Percentiles rank a stretch among this genome's conserved stretches.
phyloP scores from a whole-genome alignment of 2,329 filamentous ascomycete species.

The Alternaria panax region DNA sequence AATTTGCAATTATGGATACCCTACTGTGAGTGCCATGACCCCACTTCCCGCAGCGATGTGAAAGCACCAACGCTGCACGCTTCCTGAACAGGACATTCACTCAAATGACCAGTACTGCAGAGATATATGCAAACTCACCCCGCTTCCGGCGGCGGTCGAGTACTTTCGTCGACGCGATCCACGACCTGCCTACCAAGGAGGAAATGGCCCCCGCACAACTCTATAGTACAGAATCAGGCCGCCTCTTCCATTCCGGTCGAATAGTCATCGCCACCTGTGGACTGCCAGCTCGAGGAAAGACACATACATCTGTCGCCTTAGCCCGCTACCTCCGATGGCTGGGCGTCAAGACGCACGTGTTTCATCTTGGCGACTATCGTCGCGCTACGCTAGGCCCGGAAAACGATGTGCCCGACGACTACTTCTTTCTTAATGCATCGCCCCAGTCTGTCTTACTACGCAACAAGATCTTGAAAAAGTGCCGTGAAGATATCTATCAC shows the following conservation, averaged over 20 bases:
- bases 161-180: constrained; percentile 96
- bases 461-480: constrained; percentile 97
- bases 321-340: constrained; percentile 96
- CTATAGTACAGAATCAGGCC: constrained; percentile 97
- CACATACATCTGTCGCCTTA: constrained; percentile 95
- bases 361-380: constrained; percentile 95
- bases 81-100: constrained; percentile 8
- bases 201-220: constrained; percentile 93
- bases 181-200: constrained; percentile 84
- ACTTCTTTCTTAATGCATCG: constrained; percentile 95
- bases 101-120: constrained; percentile 72
- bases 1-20: constrained; percentile 62
- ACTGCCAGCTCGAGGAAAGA: constrained; percentile 93
- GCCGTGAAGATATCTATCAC: constrained; percentile 93
- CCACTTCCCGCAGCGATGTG: constrained; percentile 25
- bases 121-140: constrained; percentile 89
- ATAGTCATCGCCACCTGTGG: constrained; percentile 98
- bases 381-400: constrained; percentile 86
- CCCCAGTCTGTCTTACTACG: constrained; percentile 90
- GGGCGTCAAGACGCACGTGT: constrained; percentile 96
- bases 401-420: constrained; percentile 89
- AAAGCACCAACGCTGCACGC: constrained; percentile 8
- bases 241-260: constrained; percentile 94
- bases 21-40: constrained; percentile 61
- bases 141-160: constrained; percentile 91